phyloP scores from a whole-genome alignment of 345 rosid genomes.

The Trapa incisa region DNA sequence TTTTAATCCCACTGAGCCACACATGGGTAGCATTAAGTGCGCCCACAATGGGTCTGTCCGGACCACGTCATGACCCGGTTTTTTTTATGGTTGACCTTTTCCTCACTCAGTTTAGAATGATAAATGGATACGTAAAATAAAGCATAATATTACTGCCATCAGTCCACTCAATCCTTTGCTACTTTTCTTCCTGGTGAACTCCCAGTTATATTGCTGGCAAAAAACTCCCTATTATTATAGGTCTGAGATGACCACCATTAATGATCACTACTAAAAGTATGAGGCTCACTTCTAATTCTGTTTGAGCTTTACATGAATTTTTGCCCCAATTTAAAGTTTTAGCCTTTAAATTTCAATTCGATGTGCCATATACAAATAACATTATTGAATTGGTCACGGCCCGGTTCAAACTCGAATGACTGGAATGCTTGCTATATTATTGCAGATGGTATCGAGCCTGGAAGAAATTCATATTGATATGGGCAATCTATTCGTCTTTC shows the following conservation, averaged over 20 bases:
- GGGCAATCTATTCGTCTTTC: constrained; percentile 85
- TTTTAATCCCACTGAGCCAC: background rate
- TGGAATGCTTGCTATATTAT: background rate
- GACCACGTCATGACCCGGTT: background rate
- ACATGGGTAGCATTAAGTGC: background rate
- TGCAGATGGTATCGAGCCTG: constrained; percentile 55
- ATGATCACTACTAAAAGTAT: no score
- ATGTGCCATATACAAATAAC: no score
- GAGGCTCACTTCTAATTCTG: no score
- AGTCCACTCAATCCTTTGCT: no score
- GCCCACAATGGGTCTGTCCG: background rate
- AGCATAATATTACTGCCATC: no score
- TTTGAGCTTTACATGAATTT: no score
- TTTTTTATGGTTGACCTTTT: background rate
- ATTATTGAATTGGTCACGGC: no score
- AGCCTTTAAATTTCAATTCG: no score
- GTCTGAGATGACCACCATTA: background rate
- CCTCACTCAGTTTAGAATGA: background rate
- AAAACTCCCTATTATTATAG: background rate
- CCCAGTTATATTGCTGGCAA: background rate
- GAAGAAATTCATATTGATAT: constrained; percentile 61
- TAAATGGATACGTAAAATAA: no score
- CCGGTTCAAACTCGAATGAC: background rate
- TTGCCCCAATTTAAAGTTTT: no score
- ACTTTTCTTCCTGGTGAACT: no score